Evolutionary conservation across 202 grass and related monocot species (phyloP), one percentile per base, ranked within the genome.

Genomic region (Miscanthus sacchariflorus): DNA sequence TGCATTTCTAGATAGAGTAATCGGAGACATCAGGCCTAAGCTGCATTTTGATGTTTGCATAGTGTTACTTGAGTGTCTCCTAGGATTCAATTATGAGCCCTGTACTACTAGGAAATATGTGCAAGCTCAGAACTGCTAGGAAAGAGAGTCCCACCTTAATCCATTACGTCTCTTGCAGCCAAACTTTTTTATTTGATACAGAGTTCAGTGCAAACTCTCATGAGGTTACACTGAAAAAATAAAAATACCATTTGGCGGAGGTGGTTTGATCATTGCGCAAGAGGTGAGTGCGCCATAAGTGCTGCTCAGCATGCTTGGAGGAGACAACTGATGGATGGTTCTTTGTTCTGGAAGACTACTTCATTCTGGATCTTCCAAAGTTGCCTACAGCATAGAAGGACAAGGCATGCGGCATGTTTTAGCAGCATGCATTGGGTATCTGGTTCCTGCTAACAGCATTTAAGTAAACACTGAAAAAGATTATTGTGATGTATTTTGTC

Each of bases 121-220:
- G 21, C 1, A 8, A 23, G 8, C 56, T 61, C 3, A 23, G 19
- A 3, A 23, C 56, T 61, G 56, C 56, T 61, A 61, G 56, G 8
- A 61, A 61, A 61, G 56, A 10, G 56, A 61, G 56, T 61, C 56
- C 21, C 21, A n/a, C 21, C 21, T 61, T 61, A 61, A 61, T 61
- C 56, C 56, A 58, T 24, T 24, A 63, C 0, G 58, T n/a, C 58
- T 63, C n/a, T 63, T 24, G 58, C 58, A 24, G 58, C n/a, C 58
- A 63, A 23, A 63, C 58, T 23, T 63, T 63, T 63, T 63, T 61
- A 61, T 63, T 24, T 63, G 58, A 63, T 63, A 63, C 58, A 63
- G 9, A 63, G n/a, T 63, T 23, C 21, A 63, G 58, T 63, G 58
- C 58, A 24, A 24, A 63, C n/a, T 63, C 58, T 63, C 58, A 59